A percentile compares a stretch with the other conserved stretches of the same genome.
Conservation (phyloP, 306 rosid species). For the Fragaria nilgerrensis region DNA sequence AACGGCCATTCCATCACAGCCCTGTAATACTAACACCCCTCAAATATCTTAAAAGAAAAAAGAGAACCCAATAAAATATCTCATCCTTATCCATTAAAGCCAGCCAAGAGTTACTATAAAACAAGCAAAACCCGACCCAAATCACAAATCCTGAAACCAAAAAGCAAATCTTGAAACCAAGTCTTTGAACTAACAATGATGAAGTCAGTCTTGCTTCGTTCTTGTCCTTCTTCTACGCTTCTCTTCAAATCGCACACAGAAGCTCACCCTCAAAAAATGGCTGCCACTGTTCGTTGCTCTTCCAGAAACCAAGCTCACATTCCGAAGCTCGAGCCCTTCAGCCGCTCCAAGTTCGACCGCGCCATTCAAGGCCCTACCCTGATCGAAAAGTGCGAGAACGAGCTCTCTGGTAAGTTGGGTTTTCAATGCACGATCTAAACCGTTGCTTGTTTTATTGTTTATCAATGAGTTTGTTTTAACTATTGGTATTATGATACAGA, state of each 20-base stretch:
- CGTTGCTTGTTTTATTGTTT: not conserved
- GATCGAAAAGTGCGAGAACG: constrained; percentile 68
- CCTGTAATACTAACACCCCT: not conserved
- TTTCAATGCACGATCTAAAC: not conserved
- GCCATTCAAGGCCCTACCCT: constrained; percentile 62
- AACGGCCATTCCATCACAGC: not conserved
- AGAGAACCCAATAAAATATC: constrained; percentile 1
- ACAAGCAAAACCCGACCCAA: not conserved
- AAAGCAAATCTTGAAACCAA: not conserved
- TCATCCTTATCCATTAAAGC: constrained; percentile 30
- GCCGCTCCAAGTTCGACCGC: constrained; percentile 66
- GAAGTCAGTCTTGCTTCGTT: constrained; percentile 41
- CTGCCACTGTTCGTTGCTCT: constrained; percentile 41
- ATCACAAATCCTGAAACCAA: not conserved
- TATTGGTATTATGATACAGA: constrained; percentile 33
- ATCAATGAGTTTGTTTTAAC: not conserved
- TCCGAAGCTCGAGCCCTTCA: constrained; percentile 88
- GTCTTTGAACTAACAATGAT: constrained; percentile 17
- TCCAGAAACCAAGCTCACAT: constrained; percentile 53
- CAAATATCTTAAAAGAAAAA: constrained; percentile 8
- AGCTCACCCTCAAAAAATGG: constrained; percentile 26
- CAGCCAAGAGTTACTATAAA: not conserved
- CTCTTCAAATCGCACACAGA: constrained; percentile 34
- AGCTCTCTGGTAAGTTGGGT: constrained; percentile 47
- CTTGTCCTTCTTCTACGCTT: constrained; percentile 32